phyloP scores from a whole-genome alignment of 768 basidiomycete genomes.

The Leccinum barrowsii region DNA sequence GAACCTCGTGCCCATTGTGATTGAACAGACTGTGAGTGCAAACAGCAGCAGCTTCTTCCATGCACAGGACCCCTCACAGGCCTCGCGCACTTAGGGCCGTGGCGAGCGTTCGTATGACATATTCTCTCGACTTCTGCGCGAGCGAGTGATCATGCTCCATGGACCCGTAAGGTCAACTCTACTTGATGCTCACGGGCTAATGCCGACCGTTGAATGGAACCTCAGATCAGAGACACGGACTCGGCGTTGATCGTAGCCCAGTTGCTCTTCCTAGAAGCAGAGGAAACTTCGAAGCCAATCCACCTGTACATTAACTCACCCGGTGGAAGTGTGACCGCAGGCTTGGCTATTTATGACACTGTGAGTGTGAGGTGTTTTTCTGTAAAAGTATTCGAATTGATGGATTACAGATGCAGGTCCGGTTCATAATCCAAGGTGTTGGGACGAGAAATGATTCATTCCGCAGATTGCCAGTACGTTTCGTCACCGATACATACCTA shows the following conservation, averaged over 20 bases:
- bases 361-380: slow-evolving; percentile 42
- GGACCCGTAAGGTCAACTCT: slow-evolving; percentile 64
- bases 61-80: slow-evolving; percentile 12
- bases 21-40: slow-evolving; percentile 78
- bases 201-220: slow-evolving; percentile 11
- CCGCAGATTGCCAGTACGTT: slow-evolving; percentile 60
- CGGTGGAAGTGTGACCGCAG: slow-evolving; percentile 93
- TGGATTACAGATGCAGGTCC: slow-evolving; percentile 65
- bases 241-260: slow-evolving; percentile 89
- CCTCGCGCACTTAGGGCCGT: slow-evolving; percentile 51
- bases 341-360: slow-evolving; percentile 96
- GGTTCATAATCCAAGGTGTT: slow-evolving; percentile 10
- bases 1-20: slow-evolving; percentile 85
- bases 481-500: slow-evolving; percentile 95
- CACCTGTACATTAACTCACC: slow-evolving; percentile 97
- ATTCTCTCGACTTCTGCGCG: slow-evolving; percentile 87
- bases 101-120: slow-evolving; percentile 94
- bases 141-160: slow-evolving; percentile 93
- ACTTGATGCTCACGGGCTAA: slow-evolving; percentile 8
- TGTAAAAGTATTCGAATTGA: slow-evolving; percentile 13
- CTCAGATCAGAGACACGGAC: slow-evolving; percentile 84
- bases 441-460: slow-evolving; percentile 25
- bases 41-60: slow-evolving; percentile 1
- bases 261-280: slow-evolving; percentile 92
- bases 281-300: slow-evolving; percentile 91